These are phyloP conservation scores for Pilatotrama ljubarskyi DNA, from an alignment of 768 basidiomycete species.

Conservation along the genomic window DNA sequence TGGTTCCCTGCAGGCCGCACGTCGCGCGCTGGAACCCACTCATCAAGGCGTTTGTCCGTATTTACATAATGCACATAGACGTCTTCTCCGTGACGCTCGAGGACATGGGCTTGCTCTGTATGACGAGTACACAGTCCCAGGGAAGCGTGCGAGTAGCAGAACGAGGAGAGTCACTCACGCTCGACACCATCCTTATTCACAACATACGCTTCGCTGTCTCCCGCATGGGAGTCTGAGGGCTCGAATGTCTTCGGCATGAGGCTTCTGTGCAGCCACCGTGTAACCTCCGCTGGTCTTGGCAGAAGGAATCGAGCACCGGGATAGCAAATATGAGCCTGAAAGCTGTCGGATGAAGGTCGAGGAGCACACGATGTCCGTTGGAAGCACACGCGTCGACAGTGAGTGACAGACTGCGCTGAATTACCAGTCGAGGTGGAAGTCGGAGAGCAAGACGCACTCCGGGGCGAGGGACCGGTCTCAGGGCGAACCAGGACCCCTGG, in stretches of 20 bases:
- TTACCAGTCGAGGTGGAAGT: background rate
- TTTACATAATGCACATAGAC: conserved; percentile 74
- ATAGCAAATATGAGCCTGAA: conserved; percentile 1
- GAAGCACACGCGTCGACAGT: background rate
- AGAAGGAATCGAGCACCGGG: background rate
- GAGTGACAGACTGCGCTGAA: background rate
- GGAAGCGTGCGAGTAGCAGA: background rate
- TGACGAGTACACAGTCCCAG: background rate
- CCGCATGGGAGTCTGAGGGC: conserved; percentile 11
- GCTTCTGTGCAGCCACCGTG: background rate
- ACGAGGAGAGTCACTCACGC: conserved; percentile 16
- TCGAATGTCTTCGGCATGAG: conserved; percentile 21
- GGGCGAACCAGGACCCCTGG: too few species aligned
- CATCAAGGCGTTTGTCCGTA: conserved; percentile 72
- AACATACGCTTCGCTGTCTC: conserved; percentile 17
- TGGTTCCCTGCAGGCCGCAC: conserved; percentile 37
- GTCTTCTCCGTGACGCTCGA: conserved; percentile 51
- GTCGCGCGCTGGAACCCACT: conserved; percentile 59
- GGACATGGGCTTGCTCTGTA: conserved; percentile 50
- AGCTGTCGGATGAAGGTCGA: background rate
- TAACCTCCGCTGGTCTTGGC: background rate
- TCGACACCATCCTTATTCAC: conserved; percentile 24
- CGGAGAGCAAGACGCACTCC: background rate
- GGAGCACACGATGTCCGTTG: background rate
- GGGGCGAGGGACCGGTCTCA: too few species aligned